Percentiles rank a stretch among this genome's conserved stretches.
phyloP scores from a whole-genome alignment of 2,329 filamentous ascomycete species.

The Penicillium decumbens region DNA sequence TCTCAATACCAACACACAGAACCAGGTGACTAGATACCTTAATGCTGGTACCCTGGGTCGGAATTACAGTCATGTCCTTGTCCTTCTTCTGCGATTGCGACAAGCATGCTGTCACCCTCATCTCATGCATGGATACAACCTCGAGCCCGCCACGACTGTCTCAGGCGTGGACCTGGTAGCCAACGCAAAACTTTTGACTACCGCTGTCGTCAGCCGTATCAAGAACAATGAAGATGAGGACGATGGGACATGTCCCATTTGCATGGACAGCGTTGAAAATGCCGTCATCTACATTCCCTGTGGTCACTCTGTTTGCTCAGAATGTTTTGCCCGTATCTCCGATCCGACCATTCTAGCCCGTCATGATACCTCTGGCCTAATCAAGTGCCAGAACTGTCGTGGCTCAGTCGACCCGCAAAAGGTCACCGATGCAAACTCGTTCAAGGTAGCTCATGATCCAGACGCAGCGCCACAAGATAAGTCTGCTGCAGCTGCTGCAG shows the following conservation, averaged over 20 bases:
- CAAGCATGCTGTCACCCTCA: conserved; percentile 77
- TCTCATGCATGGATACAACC: conserved; percentile 62
- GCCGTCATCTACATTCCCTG: conserved; percentile 77
- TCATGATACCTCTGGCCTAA: conserved; percentile 51
- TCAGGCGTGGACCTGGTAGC: conserved; percentile 54
- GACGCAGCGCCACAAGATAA: conserved; percentile 33
- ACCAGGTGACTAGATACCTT: conserved; percentile 73
- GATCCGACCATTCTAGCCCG: conserved; percentile 53
- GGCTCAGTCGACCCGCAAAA: conserved; percentile 61
- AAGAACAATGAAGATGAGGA: conserved; percentile 61
- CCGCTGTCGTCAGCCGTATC: conserved; percentile 63
- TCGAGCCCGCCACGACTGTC: conserved; percentile 46
- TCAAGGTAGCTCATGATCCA: conserved; percentile 67
- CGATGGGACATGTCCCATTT: conserved; percentile 62
- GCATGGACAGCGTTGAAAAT: conserved; percentile 69
- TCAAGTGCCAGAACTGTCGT: conserved; percentile 74
- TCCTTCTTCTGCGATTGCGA: conserved; percentile 72
- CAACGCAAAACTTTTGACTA: conserved; percentile 58
- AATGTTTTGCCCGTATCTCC: conserved; percentile 67
- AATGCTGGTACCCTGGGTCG: conserved; percentile 62
- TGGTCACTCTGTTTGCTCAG: conserved; percentile 72
- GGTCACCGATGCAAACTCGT: conserved; percentile 68
- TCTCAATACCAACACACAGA: conserved; percentile 62
- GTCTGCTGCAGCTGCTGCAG: conserved; percentile 19
- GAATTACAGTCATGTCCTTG: conserved; percentile 74